Percentiles rank a stretch among this genome's conserved stretches.
These are phyloP conservation scores for Cucurbita moschata DNA, from an alignment of 306 rosid genomes.

Conservation along the genomic window DNA sequence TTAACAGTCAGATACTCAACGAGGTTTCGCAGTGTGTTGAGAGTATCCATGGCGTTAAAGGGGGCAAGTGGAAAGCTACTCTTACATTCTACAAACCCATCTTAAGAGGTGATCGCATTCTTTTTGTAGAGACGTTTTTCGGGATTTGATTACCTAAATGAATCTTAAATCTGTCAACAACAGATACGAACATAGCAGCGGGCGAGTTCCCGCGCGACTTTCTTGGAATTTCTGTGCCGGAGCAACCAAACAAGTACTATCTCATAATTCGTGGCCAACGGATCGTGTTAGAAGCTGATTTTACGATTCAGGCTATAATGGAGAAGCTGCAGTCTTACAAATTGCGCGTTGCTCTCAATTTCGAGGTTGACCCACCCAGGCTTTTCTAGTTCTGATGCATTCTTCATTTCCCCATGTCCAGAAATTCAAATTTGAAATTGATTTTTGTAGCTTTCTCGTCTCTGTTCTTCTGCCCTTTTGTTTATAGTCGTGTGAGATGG, in stretches of 20 bases:
- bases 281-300: constrained; percentile 71
- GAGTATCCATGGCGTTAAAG: constrained; percentile 69
- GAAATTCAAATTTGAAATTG: neutral
- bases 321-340: constrained; percentile 91
- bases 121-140: neutral
- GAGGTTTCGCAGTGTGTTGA: constrained; percentile 84
- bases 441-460: neutral
- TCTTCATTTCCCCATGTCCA: neutral
- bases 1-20: constrained; percentile 58
- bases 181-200: constrained; percentile 28
- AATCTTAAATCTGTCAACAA: neutral
- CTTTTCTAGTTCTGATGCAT: neutral
- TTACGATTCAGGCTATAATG: constrained; percentile 61
- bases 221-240: constrained; percentile 57
- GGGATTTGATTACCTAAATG: neutral
- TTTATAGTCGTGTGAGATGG: neutral
- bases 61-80: constrained; percentile 71
- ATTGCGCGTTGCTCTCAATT: constrained; percentile 56
- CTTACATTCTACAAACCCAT: constrained; percentile 78
- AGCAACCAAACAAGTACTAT: constrained; percentile 71
- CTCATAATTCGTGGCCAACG: constrained; percentile 58
- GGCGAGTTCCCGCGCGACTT: constrained; percentile 67
- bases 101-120: constrained; percentile 39
- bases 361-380: constrained; percentile 31
- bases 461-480: neutral